Percentiles rank a stretch among this genome's conserved stretches.
Conservation (phyloP, 2,329 filamentous ascomycete species). For the Huntiella abstrusa region DNA sequence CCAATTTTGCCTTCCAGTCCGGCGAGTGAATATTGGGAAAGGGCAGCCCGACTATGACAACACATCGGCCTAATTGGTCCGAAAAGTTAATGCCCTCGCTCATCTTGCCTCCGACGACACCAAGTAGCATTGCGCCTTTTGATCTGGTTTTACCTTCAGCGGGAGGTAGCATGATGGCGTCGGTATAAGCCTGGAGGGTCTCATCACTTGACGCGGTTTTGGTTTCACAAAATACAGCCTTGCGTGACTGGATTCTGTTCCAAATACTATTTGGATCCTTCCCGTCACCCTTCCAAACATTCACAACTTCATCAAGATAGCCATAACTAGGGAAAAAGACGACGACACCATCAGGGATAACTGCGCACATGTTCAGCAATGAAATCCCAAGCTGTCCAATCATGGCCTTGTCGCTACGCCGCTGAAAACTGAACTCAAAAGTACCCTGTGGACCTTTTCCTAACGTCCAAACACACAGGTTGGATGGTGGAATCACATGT, state of each 20-base stretch:
- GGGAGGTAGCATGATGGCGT: slow-evolving; percentile 33
- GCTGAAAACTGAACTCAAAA: slow-evolving; percentile 80
- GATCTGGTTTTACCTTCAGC: slow-evolving; percentile 20
- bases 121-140: slow-evolving; percentile 59
- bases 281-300: slow-evolving; percentile 34
- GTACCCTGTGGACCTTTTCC: slow-evolving; percentile 17
- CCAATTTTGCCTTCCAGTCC: slow-evolving; percentile 83
- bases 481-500: slow-evolving; percentile 73
- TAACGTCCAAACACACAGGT: slow-evolving; percentile 62
- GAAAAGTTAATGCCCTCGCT: slow-evolving; percentile 98
- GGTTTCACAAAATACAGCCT: slow-evolving; percentile 42
- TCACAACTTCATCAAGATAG: slow-evolving; percentile 60
- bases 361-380: slow-evolving; percentile 49
- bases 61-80: slow-evolving; percentile 70
- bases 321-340: slow-evolving; percentile 93
- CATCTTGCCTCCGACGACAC: slow-evolving; percentile 84
- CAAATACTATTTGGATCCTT: slow-evolving; percentile 28
- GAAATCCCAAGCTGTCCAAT: slow-evolving; percentile 56
- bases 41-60: slow-evolving; percentile 79
- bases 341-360: slow-evolving; percentile 75
- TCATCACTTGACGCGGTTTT: slow-evolving; percentile 43
- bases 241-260: slow-evolving; percentile 37
- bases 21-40: slow-evolving; percentile 80
- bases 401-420: slow-evolving; percentile 48
- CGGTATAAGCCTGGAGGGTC: slow-evolving; percentile 53